Evolutionary conservation across 2,329 filamentous ascomycete species (phyloP).

Genomic region (Aspergillus fijiensis): DNA sequence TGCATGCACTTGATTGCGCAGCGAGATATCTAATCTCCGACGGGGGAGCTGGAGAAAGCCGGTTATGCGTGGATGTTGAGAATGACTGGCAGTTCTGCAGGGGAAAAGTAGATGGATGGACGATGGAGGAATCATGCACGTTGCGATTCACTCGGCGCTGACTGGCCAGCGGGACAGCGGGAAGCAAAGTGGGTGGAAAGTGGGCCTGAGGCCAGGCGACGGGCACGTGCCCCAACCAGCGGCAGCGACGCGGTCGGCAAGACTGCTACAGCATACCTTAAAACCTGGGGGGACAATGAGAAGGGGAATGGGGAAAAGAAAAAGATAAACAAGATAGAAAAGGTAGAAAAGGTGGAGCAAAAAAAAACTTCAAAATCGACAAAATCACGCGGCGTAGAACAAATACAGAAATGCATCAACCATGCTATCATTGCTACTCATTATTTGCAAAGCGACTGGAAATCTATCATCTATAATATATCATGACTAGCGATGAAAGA

Average conservation of each 20-base stretch:
- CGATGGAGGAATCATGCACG: conserved; percentile 9
- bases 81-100: too few relatives aligned
- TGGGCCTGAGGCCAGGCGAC: background rate
- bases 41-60: too few relatives aligned
- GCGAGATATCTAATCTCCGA: too few relatives aligned
- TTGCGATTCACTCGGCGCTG: conserved; percentile 14
- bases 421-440: conserved; percentile 13
- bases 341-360: background rate
- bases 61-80: background rate
- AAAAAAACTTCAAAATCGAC: too few relatives aligned
- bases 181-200: background rate
- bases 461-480: conserved; percentile 18
- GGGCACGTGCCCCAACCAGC: conserved; percentile 1
- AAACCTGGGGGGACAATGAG: background rate
- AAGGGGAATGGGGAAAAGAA: background rate
- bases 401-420: background rate
- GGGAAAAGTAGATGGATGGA: background rate
- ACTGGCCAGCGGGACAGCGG: conserved; percentile 12
- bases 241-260: background rate
- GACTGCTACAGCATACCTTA: too few relatives aligned
- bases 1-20: too few relatives aligned
- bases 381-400: too few relatives aligned
- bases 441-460: conserved; percentile 8
- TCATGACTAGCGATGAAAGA: background rate
- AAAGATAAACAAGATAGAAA: background rate